These are phyloP conservation scores for Sporothrix pallida DNA, from an alignment of 2,329 filamentous ascomycete species.

Conservation along the genomic window DNA sequence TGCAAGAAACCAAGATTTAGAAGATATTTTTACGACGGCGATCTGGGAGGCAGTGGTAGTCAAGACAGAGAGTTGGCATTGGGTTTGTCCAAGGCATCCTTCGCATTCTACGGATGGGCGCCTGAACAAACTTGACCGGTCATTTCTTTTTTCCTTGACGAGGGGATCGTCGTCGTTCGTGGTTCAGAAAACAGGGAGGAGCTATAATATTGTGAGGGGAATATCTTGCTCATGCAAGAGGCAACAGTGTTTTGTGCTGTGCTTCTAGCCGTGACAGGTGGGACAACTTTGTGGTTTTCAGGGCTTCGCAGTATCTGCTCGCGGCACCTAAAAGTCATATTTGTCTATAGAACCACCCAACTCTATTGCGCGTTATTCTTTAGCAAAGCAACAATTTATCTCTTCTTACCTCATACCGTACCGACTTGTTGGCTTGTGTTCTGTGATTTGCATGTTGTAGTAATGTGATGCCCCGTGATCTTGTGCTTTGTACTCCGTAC, in stretches of 20 bases:
- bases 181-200: background rate
- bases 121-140: background rate
- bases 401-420: background rate
- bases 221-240: background rate
- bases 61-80: background rate
- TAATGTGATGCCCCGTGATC: no score
- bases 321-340: background rate
- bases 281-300: background rate
- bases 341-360: background rate
- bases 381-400: slow-evolving; percentile 22
- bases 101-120: background rate
- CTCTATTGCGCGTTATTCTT: background rate
- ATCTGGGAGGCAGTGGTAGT: background rate
- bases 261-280: background rate
- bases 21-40: background rate
- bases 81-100: background rate
- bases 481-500: no score
- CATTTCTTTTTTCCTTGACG: background rate
- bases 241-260: background rate
- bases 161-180: background rate
- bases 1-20: slow-evolving; percentile 31
- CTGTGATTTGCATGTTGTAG: no score
- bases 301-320: background rate
- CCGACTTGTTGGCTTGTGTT: background rate
- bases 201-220: background rate